Evolutionary conservation across 129 eudicot genomes (phyloP).

Genomic region (Helichrysum umbraculigerum): DNA sequence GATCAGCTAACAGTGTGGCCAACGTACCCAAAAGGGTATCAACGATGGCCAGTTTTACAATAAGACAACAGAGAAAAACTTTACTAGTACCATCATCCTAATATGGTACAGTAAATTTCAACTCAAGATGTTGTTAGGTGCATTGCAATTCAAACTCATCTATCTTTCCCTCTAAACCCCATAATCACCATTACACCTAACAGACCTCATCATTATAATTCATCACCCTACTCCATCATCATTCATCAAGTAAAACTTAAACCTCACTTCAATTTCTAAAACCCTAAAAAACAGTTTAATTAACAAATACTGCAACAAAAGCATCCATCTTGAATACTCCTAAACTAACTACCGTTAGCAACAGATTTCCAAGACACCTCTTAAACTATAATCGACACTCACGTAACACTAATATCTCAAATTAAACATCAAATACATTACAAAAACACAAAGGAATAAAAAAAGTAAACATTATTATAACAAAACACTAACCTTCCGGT

Average conservation of each 20-base stretch:
- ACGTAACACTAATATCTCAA: background rate
- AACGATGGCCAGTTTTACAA: background rate
- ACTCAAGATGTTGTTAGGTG: background rate
- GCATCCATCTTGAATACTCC: background rate
- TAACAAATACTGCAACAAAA: slow-evolving; percentile 10
- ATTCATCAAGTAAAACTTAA: background rate
- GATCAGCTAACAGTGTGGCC: background rate
- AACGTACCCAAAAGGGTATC: background rate
- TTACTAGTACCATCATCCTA: slow-evolving; percentile 5
- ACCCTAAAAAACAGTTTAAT: background rate
- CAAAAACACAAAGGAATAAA: slow-evolving; percentile 11
- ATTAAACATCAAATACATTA: background rate
- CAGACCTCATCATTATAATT: background rate
- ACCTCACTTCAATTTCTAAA: background rate
- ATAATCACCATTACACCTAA: background rate
- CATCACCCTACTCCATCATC: slow-evolving; percentile 2
- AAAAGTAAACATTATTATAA: background rate
- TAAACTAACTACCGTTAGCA: background rate
- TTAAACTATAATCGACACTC: too few species aligned
- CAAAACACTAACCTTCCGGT: slow-evolving; percentile 65
- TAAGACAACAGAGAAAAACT: background rate
- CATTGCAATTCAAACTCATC: slow-evolving; percentile 8
- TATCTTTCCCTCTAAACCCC: slow-evolving; percentile 2
- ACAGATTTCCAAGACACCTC: background rate
- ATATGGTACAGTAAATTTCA: background rate